phyloP scores from a whole-genome alignment of 306 rosid genomes.

The Lathyrus aphaca region DNA sequence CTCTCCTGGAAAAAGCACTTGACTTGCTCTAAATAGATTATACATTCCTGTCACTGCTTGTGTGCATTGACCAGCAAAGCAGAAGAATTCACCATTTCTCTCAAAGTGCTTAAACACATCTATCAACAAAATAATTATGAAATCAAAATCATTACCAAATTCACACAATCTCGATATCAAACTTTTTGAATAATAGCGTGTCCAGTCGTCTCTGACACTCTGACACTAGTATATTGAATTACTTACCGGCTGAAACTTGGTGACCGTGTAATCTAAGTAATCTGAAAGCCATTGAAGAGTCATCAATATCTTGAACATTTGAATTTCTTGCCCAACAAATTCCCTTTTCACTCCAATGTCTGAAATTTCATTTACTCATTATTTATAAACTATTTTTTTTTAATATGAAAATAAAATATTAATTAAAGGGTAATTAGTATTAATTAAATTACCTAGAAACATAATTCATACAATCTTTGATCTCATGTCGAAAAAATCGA shows the following conservation, averaged over 20 bases:
- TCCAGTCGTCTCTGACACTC: too few relatives aligned
- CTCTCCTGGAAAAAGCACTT: conserved; percentile 72
- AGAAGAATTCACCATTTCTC: conserved; percentile 73
- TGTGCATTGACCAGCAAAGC: conserved; percentile 72
- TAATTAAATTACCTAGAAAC: conserved; percentile 56
- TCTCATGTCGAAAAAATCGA: conserved; percentile 60
- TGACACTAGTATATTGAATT: too few relatives aligned
- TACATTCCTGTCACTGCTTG: conserved; percentile 90
- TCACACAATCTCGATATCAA: too few relatives aligned
- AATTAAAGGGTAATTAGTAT: conserved; percentile 5
- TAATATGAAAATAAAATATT: neutral
- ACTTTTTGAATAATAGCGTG: too few relatives aligned
- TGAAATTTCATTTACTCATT: conserved; percentile 30
- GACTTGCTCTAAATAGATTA: conserved; percentile 70
- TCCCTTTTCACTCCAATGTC: conserved; percentile 82
- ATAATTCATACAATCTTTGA: conserved; percentile 62
- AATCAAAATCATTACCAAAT: conserved; percentile 2
- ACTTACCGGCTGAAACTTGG: conserved; percentile 66
- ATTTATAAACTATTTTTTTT: neutral
- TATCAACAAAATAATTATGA: conserved; percentile 31
- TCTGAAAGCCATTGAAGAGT: conserved; percentile 92
- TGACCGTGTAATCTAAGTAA: conserved; percentile 72
- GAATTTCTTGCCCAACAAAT: conserved; percentile 87
- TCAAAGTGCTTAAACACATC: conserved; percentile 81
- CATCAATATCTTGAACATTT: conserved; percentile 78